Conservation (phyloP, 192 early-diverging fungal genomes). For the Endogone sp. region DNA sequence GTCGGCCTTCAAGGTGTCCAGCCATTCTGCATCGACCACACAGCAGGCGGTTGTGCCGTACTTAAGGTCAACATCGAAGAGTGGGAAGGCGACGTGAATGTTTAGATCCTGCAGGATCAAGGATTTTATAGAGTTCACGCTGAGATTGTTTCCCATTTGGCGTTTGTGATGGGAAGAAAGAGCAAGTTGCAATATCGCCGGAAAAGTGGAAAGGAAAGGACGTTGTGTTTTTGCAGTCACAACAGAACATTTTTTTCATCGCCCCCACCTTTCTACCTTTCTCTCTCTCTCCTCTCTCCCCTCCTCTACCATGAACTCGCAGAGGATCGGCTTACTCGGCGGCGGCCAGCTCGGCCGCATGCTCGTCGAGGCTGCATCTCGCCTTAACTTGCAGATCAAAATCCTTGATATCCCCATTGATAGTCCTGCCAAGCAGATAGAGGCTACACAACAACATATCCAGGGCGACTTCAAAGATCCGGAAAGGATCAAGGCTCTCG, state of each 20-base stretch:
- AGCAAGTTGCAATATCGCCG: not conserved
- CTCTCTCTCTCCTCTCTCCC: not conserved
- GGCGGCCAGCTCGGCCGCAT: conserved; percentile 99
- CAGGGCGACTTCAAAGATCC: conserved; percentile 84
- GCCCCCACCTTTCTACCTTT: not conserved
- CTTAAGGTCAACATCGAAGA: conserved; percentile 40
- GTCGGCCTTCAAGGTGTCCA: conserved; percentile 18
- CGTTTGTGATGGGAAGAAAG: not conserved
- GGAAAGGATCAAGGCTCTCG: conserved; percentile 71
- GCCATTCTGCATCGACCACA: conserved; percentile 47
- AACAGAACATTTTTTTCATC: conserved; percentile 9
- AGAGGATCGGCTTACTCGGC: conserved; percentile 53
- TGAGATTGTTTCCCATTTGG: conserved; percentile 28
- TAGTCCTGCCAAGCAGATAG: conserved; percentile 85
- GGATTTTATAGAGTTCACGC: conserved; percentile 19
- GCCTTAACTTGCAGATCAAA: conserved; percentile 79
- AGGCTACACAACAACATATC: conserved; percentile 62
- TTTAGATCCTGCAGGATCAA: conserved; percentile 43
- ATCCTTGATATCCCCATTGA: conserved; percentile 77
- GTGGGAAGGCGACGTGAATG: conserved; percentile 53
- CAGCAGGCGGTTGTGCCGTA: conserved; percentile 47
- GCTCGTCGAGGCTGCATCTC: conserved; percentile 92
- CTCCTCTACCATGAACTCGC: conserved; percentile 36
- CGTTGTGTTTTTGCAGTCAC: too few relatives aligned
- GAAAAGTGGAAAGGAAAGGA: too few relatives aligned